Base-by-base conservation (phyloP, 1,284 basidiomycete species). In the Rhodofomes roseus region DNA sequence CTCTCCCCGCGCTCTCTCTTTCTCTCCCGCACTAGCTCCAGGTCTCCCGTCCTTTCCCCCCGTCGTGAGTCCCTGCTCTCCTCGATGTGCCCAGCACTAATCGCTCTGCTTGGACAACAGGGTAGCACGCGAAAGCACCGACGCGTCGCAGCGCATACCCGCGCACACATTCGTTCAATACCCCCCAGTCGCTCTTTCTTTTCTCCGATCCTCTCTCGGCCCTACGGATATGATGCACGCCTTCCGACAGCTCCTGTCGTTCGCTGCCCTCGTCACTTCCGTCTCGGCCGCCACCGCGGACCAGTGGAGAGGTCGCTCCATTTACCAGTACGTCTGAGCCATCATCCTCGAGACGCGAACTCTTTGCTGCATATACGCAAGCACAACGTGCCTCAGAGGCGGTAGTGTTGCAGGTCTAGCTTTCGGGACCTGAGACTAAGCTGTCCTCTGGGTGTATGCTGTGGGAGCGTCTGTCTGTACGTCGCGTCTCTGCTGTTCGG, bases 251-350 rank as follows among this genome's bases (percentile, higher is more conserved):
- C 52, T 65, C 54, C 61, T 70, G 43, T 51, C 65, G 46, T 66
- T 62, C 52, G 60, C 72, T 25, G 56, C 67, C 55, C 65, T 70
- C 54, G 41, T 68, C 60, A 61, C 65, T 54, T 59, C 65, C 46
- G 66, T 65, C 12, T 66, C 65, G 57, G 75, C 74, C 50, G 76
- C 76, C 12, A 73, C 72, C 44, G 76, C 76, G 16, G 75, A 74
- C 34, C 67, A 76, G 44, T 78, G 76, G 76, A 70, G 75, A 54
- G 66, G 70, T 44, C 75, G 75, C 36, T 77, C 76, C 16, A 77
- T 78, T 34, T 78, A 78, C 69, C 76, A 78, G 76, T 76, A 53
- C 50, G 72, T 16, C 29, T 58, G 74, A 73, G 59, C 37, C 37
- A 34, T 34, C 31, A 4, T 34, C 31, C 31, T 34, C 31, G 31